Conservation (phyloP, 1,139 yeast species). For the Geotrichum fermentans region DNA sequence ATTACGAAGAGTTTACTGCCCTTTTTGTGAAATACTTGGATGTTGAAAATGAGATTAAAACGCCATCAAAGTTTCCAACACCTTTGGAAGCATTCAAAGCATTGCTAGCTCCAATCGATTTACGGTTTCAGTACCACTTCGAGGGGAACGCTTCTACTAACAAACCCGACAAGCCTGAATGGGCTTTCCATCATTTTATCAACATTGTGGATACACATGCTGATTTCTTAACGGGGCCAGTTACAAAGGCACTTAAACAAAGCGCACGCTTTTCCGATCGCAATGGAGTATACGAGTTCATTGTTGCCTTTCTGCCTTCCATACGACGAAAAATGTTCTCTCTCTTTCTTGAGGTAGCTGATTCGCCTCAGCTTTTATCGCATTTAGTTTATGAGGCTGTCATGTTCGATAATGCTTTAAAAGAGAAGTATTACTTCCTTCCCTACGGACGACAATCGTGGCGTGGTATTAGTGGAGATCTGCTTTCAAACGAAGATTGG, state of each 20-base stretch:
- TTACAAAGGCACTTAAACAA: conserved; percentile 33
- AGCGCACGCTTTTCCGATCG: conserved; percentile 31
- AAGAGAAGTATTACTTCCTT: conserved; percentile 52
- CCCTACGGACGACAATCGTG: conserved; percentile 47
- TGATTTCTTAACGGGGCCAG: conserved; percentile 39
- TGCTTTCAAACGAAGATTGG: conserved; percentile 42
- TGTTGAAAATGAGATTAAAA: not conserved
- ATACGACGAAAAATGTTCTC: conserved; percentile 46
- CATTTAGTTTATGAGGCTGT: conserved; percentile 60
- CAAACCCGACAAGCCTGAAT: conserved; percentile 70
- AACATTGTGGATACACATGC: conserved; percentile 48
- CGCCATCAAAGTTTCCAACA: conserved; percentile 33
- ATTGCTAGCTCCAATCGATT: conserved; percentile 52
- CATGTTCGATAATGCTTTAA: conserved; percentile 53
- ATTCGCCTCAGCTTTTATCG: conserved; percentile 49
- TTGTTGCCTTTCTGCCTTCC: conserved; percentile 51
- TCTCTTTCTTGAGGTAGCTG: conserved; percentile 40
- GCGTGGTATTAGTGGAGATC: conserved; percentile 57
- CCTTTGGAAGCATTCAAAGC: conserved; percentile 57
- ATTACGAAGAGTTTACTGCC: conserved; percentile 3
- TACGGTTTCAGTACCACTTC: conserved; percentile 74
- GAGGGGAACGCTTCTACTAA: conserved; percentile 57
- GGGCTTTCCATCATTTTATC: conserved; percentile 59
- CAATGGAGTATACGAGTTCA: conserved; percentile 46
- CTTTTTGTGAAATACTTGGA: conserved; percentile 8